A percentile compares a stretch with the other conserved stretches of the same genome.
phyloP scores from a whole-genome alignment of 2,329 filamentous ascomycete species.

The Cytospora mali region DNA sequence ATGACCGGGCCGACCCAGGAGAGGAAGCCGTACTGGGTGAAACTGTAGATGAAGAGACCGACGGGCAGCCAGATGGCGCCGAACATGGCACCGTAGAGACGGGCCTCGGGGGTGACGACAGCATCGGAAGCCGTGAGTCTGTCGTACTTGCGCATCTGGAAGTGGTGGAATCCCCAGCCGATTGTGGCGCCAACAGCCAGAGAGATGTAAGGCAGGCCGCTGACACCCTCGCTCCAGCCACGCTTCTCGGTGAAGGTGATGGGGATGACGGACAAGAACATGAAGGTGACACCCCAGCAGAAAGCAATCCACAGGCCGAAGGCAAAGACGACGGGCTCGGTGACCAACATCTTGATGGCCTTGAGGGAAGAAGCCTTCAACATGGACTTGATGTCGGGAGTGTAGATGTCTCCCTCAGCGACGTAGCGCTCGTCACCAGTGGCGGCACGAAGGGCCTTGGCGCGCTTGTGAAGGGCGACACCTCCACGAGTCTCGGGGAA shows the following conservation, averaged over 20 bases:
- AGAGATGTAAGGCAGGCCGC: slow-evolving; percentile 54
- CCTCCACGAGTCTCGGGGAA: slow-evolving; percentile 35
- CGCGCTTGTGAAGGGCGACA: slow-evolving; percentile 47
- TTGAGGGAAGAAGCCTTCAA: slow-evolving; percentile 52
- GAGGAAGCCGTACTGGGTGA: slow-evolving; percentile 53
- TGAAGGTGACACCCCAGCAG: slow-evolving; percentile 54
- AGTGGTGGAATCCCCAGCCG: slow-evolving; percentile 50
- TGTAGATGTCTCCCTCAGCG: slow-evolving; percentile 53
- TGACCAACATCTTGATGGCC: slow-evolving; percentile 27
- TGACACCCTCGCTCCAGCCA: slow-evolving; percentile 53
- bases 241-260: slow-evolving; percentile 55
- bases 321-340: slow-evolving; percentile 27
- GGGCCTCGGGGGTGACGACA: slow-evolving; percentile 46
- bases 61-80: slow-evolving; percentile 50
- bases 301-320: slow-evolving; percentile 28
- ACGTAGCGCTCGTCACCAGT: slow-evolving; percentile 54
- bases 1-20: slow-evolving; percentile 53
- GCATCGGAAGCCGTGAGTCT: slow-evolving; percentile 39
- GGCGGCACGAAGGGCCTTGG: slow-evolving; percentile 47
- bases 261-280: slow-evolving; percentile 54
- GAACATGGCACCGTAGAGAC: slow-evolving; percentile 52
- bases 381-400: slow-evolving; percentile 49
- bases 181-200: slow-evolving; percentile 52
- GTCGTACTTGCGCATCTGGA: slow-evolving; percentile 55
- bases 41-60: slow-evolving; percentile 56